Evolutionary conservation across 257 asterid genomes (phyloP).

Genomic region (Knoxia roxburghii): DNA sequence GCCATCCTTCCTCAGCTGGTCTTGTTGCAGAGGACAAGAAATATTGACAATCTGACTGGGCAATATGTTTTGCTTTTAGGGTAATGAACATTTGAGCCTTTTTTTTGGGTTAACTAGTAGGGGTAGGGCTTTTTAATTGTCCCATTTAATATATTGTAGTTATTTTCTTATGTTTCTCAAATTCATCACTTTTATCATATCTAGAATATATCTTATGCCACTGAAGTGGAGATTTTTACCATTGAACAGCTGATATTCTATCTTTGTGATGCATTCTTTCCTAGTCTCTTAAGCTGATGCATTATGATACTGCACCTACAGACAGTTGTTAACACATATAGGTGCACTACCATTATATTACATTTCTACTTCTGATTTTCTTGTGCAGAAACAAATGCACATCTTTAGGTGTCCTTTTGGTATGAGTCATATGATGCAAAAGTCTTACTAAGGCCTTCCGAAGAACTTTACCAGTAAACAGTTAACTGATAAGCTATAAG

Average conservation of each 20-base stretch:
- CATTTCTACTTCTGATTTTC: background rate
- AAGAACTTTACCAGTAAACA: background rate
- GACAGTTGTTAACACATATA: background rate
- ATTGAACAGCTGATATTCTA: background rate
- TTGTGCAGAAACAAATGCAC: background rate
- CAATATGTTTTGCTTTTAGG: slow-evolving; percentile 82
- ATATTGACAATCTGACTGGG: slow-evolving; percentile 85
- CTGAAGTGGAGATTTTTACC: background rate
- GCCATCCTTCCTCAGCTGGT: slow-evolving; percentile 91
- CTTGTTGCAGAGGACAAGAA: slow-evolving; percentile 78
- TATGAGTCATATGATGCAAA: background rate
- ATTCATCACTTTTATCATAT: background rate
- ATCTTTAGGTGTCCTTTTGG: background rate
- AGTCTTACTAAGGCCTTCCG: background rate
- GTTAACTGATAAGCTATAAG: background rate
- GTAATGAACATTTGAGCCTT: slow-evolving; percentile 24
- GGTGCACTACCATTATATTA: background rate
- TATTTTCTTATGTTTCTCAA: background rate
- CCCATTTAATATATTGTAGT: background rate
- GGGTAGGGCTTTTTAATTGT: background rate
- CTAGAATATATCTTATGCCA: background rate
- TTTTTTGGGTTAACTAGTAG: background rate
- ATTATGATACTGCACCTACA: background rate
- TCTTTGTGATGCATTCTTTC: background rate
- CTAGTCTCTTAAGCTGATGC: background rate